Percentiles rank a stretch among this genome's conserved stretches.
These are phyloP conservation scores for Corniculantispora saksenae DNA, from an alignment of 2,329 filamentous ascomycete species.

Conservation along the genomic window DNA sequence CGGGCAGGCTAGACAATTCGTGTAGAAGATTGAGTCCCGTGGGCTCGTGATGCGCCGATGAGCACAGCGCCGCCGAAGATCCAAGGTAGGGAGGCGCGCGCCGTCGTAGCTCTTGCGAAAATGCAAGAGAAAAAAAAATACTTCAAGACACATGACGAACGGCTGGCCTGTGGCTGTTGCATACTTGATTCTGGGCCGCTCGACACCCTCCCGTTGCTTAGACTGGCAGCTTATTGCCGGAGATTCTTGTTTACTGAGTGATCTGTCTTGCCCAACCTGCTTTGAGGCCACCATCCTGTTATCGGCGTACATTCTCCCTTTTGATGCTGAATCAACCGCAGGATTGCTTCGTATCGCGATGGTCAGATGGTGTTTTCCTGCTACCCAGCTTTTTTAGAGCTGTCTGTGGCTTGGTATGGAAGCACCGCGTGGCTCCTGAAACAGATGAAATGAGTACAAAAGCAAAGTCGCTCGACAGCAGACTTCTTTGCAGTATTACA, in stretches of 20 bases:
- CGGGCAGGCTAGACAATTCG: neutral
- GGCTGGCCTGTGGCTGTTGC: neutral
- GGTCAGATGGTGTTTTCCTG: constrained; percentile 1
- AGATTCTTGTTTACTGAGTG: too few relatives aligned
- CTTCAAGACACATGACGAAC: constrained; percentile 1
- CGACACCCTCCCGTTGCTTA: neutral
- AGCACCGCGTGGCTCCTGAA: neutral
- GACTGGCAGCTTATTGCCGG: neutral
- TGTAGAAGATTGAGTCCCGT: neutral
- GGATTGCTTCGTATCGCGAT: neutral
- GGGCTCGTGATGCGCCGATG: neutral
- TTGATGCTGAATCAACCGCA: neutral
- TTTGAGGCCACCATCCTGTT: neutral
- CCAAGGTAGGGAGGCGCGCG: neutral
- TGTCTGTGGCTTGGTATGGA: constrained; percentile 2
- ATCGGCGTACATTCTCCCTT: neutral
- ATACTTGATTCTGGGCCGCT: neutral
- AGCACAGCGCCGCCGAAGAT: neutral
- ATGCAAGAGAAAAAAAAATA: constrained; percentile 5
- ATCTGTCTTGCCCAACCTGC: neutral
- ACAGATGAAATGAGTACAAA: neutral
- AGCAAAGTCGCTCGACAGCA: too few relatives aligned
- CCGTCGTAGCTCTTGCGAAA: neutral
- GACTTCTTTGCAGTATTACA: too few relatives aligned
- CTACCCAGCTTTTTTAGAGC: neutral